Evolutionary conservation across 331 rosid species (phyloP).

Genomic region (Pyracantha coccinea): DNA sequence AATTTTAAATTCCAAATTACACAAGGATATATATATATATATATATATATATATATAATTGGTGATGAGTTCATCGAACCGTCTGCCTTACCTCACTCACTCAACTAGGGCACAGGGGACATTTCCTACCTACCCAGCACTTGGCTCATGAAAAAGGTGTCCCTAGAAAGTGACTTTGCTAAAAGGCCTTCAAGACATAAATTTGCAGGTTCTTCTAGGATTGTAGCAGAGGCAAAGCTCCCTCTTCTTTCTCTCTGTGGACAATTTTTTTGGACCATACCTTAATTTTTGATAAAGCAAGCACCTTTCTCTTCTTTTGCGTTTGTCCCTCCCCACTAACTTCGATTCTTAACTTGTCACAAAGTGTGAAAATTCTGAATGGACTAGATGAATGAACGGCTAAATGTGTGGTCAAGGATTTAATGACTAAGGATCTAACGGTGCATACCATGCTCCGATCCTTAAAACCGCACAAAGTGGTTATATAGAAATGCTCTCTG

Average conservation of each 20-base stretch:
- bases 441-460: background rate
- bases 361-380: background rate
- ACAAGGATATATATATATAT: background rate
- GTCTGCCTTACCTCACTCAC: slow-evolving; percentile 3
- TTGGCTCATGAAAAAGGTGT: background rate
- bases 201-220: background rate
- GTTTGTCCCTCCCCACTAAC: background rate
- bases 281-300: background rate
- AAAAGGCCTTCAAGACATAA: background rate
- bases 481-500: background rate
- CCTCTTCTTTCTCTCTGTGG: background rate
- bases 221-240: background rate
- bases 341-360: background rate
- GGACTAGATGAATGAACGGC: background rate
- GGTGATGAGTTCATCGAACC: background rate
- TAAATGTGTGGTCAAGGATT: background rate
- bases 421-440: no score
- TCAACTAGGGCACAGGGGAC: background rate
- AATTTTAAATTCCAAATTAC: background rate
- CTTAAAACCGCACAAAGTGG: background rate
- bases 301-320: background rate
- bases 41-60: background rate
- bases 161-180: background rate
- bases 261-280: background rate
- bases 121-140: slow-evolving; percentile 22